These are phyloP conservation scores for Amphirosellinia nigrospora DNA, from an alignment of 495 filamentous ascomycete genomes.

Conservation along the genomic window DNA sequence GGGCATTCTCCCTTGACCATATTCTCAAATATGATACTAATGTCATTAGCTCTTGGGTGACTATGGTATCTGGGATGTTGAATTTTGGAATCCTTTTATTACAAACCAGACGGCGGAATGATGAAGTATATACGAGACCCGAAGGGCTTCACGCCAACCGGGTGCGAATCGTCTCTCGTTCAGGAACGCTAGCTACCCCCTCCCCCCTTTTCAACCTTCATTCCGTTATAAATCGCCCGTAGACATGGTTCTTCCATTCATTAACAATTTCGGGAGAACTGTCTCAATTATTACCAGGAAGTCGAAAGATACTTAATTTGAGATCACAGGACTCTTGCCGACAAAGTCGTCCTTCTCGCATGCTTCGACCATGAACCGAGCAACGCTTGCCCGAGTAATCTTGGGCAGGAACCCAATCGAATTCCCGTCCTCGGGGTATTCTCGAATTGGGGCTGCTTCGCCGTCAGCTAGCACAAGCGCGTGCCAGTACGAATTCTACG, in stretches of 20 bases:
- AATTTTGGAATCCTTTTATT: constrained; percentile 36
- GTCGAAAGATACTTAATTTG: constrained; percentile 35
- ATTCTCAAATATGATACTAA: neutral
- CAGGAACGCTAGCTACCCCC: neutral
- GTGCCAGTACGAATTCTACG: constrained; percentile 24
- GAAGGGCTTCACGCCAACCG: neutral
- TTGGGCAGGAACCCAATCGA: constrained; percentile 18
- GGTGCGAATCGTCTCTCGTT: neutral
- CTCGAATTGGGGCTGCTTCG: constrained; percentile 17
- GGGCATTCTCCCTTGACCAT: neutral
- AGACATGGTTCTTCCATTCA: neutral
- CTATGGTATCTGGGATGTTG: constrained; percentile 34
- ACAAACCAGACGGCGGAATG: neutral
- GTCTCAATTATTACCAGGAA: neutral
- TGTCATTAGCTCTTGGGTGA: constrained; percentile 33
- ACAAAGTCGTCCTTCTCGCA: constrained; percentile 44
- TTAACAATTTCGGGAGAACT: neutral
- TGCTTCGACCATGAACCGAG: constrained; percentile 50
- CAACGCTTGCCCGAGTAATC: constrained; percentile 50
- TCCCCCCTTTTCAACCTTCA: neutral
- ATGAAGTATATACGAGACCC: neutral
- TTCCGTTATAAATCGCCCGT: neutral
- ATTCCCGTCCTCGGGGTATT: constrained; percentile 28
- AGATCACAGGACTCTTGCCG: constrained; percentile 47
- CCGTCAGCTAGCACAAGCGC: constrained; percentile 29